A percentile compares a stretch with the other conserved stretches of the same genome.
Evolutionary conservation across 805 yeast species (phyloP).

Genomic region (Kodamaea kaohsiungensis): DNA sequence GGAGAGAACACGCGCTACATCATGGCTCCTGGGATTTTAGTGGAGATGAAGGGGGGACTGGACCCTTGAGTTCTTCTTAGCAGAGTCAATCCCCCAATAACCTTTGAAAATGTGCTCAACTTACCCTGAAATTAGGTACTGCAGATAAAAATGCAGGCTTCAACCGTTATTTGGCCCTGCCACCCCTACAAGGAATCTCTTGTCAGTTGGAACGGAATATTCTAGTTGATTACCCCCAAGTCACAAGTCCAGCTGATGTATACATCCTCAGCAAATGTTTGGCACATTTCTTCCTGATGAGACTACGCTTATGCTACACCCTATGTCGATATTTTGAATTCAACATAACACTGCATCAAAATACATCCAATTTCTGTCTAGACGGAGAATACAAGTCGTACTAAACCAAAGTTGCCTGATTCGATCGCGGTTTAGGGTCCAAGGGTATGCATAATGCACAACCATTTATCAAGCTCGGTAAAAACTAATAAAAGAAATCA

Average conservation of each 20-base stretch:
- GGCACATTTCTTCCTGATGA: conserved; percentile 3
- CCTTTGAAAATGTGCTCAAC: background rate
- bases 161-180: background rate
- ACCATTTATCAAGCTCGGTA: background rate
- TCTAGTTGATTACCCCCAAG: background rate
- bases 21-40: background rate
- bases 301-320: background rate
- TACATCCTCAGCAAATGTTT: background rate
- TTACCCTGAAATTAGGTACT: background rate
- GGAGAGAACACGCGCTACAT: background rate
- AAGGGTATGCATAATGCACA: background rate
- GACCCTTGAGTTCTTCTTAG: background rate
- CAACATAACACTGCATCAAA: conserved; percentile 9
- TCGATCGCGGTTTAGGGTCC: background rate
- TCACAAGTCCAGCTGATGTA: background rate
- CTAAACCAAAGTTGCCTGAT: conserved; percentile 1
- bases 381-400: background rate
- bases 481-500: background rate
- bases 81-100: background rate
- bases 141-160: background rate
- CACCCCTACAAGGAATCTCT: background rate
- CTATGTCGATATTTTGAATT: background rate
- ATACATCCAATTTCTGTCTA: conserved; percentile 1
- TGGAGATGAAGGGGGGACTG: background rate
- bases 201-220: background rate